Conservation (phyloP, 1,284 basidiomycete species). For the Microbotryomycetes sp. region DNA sequence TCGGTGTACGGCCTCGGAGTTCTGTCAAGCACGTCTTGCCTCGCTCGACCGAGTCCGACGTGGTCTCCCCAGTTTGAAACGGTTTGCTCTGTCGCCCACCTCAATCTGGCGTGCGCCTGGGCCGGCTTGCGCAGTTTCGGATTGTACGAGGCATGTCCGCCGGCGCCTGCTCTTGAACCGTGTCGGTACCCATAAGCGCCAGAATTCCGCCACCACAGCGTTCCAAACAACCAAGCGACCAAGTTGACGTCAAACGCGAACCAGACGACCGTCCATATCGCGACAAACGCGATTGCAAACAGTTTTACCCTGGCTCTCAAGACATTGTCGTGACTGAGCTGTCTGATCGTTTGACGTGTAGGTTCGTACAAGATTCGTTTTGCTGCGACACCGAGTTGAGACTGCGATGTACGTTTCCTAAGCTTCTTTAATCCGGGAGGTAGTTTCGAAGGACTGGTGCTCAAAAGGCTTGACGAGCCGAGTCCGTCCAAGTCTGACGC, state of each 20-base stretch:
- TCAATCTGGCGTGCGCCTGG: background rate
- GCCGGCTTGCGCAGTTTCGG: background rate
- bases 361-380: background rate
- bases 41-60: slow-evolving; percentile 11
- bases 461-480: background rate
- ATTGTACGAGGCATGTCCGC: background rate
- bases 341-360: background rate
- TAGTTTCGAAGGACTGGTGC: background rate
- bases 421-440: background rate
- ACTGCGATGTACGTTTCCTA: background rate
- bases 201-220: background rate
- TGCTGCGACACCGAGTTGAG: background rate
- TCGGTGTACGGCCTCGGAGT: slow-evolving; percentile 14
- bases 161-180: too few species aligned
- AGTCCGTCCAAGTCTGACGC: too few species aligned
- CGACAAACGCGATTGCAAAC: background rate
- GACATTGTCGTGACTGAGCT: background rate
- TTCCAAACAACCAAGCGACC: background rate
- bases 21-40: background rate
- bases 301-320: background rate
- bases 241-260: background rate
- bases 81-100: background rate
- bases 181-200: background rate
- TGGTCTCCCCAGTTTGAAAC: slow-evolving; percentile 9
- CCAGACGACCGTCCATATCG: background rate